Percentiles rank a stretch among this genome's conserved stretches.
Evolutionary conservation across 2,329 filamentous ascomycete genomes (phyloP).

Genomic region (Nemania sp.): DNA sequence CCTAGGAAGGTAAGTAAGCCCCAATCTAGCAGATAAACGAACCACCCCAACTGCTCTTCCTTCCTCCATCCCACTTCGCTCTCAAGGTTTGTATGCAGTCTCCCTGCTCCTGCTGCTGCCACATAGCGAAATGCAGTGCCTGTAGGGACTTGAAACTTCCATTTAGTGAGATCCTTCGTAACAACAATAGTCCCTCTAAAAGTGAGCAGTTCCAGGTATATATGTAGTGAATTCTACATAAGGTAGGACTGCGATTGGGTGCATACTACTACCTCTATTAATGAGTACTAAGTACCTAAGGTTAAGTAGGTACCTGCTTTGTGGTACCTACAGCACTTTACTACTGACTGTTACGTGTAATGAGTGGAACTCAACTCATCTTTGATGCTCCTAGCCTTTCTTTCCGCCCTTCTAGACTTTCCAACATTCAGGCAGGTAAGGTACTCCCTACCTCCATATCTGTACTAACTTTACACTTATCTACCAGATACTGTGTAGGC

Average conservation of each 20-base stretch:
- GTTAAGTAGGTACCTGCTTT: neutral
- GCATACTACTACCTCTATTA: neutral
- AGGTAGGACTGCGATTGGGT: neutral
- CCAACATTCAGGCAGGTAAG: too few relatives aligned
- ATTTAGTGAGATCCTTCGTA: neutral
- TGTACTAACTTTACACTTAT: too few relatives aligned
- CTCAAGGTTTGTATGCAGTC: constrained; percentile 19
- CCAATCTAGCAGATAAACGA: constrained; percentile 1
- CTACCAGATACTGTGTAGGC: too few relatives aligned
- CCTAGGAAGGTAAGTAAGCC: neutral
- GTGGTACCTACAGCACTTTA: neutral
- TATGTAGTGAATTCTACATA: neutral
- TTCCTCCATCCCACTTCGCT: constrained; percentile 14
- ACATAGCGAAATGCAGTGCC: constrained; percentile 21
- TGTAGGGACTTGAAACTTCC: neutral
- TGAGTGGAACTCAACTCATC: constrained; percentile 19
- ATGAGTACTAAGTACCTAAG: neutral
- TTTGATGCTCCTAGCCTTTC: constrained; percentile 28
- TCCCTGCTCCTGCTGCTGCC: constrained; percentile 24
- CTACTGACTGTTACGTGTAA: too few relatives aligned
- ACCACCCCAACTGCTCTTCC: constrained; percentile 1
- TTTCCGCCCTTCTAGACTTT: constrained; percentile 21
- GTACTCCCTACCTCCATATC: too few relatives aligned
- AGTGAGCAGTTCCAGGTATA: neutral
- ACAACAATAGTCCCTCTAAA: neutral